Evolutionary conservation across 139 green algal genomes (phyloP), one percentile per base, ranked within the genome.

Genomic region (Picochlorum sp.): DNA sequence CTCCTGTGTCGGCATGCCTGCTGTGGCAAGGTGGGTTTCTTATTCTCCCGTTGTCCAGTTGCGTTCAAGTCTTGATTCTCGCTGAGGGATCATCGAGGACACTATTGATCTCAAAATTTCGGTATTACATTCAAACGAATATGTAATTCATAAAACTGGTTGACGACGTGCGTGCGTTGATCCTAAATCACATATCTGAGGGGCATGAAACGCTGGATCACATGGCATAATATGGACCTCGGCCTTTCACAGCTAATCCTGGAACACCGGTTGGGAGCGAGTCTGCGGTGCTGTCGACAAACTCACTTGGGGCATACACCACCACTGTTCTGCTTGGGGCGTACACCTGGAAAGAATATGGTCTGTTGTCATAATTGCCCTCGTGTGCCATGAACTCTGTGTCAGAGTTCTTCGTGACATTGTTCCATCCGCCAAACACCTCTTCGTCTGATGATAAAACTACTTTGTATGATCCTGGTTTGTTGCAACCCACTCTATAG

Each of bases 351-450:
- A 94, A 76, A 26, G 79, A 89, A 76, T 84, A 55, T 23, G 86
- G 82, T 50, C 87, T 68, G 71, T 62, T 57, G 78, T 95, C 84
- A 71, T 89, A 76, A 16, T 78, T 23, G 16, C 57, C 66, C 37
- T 81, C 65, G 18, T 49, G 13, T 4, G 81, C 55, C 24, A 62
- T 16, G 58, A 83, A 81, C 32, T 71, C 69, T 10, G 66, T 64
- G 68, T 92, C 71, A 4, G 73, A 74, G 49, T 91, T 79, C 82
- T 95, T 95, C 75, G 66, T 90, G 13, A 86, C 73, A 62, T 96
- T 96, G 32, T 72, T 63, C 65, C 71, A 95, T 34, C 89, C 89
- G 23, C 88, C 88, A 83, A 96, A 96, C 26, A 92, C 83, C 57
- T 77, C 73, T 80, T 96, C 89, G 61, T 96, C 89, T 52, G 65